These are phyloP conservation scores for Dictyostelium purpureum DNA, from an alignment of 78 protist genomes.

Conservation along the genomic window DNA sequence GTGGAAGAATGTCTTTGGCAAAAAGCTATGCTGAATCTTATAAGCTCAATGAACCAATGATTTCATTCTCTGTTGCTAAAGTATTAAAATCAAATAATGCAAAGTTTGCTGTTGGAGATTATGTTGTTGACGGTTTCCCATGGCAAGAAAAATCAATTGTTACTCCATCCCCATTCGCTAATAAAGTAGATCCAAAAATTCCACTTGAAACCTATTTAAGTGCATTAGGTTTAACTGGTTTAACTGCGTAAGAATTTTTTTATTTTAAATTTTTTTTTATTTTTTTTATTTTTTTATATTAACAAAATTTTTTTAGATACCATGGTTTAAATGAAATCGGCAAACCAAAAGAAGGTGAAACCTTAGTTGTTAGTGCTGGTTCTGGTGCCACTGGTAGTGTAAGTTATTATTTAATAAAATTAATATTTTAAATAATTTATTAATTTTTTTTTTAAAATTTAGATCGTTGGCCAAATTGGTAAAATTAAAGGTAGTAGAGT, in stretches of 20 bases:
- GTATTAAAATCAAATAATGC: not conserved
- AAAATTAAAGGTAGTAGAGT: conserved; percentile 63
- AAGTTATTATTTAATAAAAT: not conserved
- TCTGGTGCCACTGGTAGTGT: conserved; percentile 76
- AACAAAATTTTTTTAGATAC: not conserved
- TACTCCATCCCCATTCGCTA: not conserved
- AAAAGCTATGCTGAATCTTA: not conserved
- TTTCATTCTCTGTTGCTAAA: not conserved
- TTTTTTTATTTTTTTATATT: no score
- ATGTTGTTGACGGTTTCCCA: not conserved
- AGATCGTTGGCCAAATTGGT: conserved; percentile 61
- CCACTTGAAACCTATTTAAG: not conserved
- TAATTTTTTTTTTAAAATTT: no score
- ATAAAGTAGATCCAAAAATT: not conserved
- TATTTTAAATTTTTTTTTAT: no score
- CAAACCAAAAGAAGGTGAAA: conserved; percentile 83
- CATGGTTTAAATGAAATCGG: conserved; percentile 30
- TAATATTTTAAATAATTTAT: not conserved
- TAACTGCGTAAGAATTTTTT: conserved; percentile 53
- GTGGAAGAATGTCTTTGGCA: conserved; percentile 17
- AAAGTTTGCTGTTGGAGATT: conserved; percentile 10
- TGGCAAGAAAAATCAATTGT: conserved; percentile 26
- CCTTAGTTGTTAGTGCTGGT: conserved; percentile 71
- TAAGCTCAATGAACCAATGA: conserved; percentile 17
- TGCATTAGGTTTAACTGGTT: conserved; percentile 74